phyloP scores from a whole-genome alignment of 257 asterid species.

The Dorcoceras hygrometricum region DNA sequence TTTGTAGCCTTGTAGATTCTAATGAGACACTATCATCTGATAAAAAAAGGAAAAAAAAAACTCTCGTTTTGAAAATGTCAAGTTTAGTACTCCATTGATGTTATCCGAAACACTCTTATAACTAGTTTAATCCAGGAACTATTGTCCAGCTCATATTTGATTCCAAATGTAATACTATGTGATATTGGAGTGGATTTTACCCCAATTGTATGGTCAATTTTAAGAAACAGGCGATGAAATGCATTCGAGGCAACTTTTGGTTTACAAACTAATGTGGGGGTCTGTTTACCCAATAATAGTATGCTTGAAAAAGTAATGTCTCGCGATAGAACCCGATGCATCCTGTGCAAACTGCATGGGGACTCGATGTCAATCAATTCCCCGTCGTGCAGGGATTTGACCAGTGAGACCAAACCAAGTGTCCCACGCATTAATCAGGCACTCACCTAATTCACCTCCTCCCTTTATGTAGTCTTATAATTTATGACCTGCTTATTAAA shows the following conservation, averaged over 20 bases:
- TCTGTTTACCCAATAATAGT: not conserved
- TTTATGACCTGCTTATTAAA: too few relatives aligned
- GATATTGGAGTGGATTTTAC: not conserved
- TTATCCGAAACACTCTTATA: too few relatives aligned
- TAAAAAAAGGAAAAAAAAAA: too few relatives aligned
- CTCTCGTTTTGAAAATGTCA: too few relatives aligned
- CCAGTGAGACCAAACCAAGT: not conserved
- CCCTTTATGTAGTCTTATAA: too few relatives aligned
- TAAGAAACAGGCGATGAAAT: not conserved
- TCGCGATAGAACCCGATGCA: not conserved
- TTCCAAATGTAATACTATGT: not conserved
- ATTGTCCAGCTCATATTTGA: too few relatives aligned
- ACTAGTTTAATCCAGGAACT: too few relatives aligned
- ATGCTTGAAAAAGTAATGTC: not conserved
- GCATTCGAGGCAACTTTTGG: not conserved
- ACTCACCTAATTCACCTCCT: not conserved
- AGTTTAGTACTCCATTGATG: too few relatives aligned
- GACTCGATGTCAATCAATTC: not conserved
- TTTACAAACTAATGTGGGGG: not conserved
- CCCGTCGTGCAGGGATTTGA: not conserved
- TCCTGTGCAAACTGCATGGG: not conserved
- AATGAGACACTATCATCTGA: not conserved
- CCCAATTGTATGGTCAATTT: not conserved
- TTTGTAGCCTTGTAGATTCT: not conserved
- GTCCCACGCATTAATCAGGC: not conserved